These are phyloP conservation scores for Trifolium repens DNA, from an alignment of 306 rosid genomes.

Conservation along the genomic window DNA sequence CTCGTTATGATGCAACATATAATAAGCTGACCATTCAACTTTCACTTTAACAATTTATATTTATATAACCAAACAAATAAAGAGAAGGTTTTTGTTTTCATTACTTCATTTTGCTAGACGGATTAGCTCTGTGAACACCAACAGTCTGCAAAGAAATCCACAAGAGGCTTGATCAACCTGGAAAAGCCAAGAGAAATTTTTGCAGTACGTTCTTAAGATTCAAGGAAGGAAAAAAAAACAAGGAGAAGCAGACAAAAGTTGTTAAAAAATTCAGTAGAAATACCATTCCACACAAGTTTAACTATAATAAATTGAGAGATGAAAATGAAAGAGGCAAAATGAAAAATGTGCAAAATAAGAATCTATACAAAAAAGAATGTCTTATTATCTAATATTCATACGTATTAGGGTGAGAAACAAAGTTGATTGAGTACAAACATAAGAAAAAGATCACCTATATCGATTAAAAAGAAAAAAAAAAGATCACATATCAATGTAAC, in stretches of 20 bases:
- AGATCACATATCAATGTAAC: not conserved
- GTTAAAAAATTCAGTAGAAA: not conserved
- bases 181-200: conserved; percentile 18
- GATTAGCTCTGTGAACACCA: conserved; percentile 46
- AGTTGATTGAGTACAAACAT: conserved; percentile 4
- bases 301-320: conserved; percentile 27
- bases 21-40: conserved; percentile 11
- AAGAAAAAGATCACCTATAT: not conserved
- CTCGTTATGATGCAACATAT: conserved; percentile 14
- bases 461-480: not conserved
- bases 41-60: conserved; percentile 6
- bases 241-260: not conserved
- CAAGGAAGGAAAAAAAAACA: not conserved
- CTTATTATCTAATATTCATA: not conserved
- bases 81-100: conserved; percentile 29
- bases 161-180: conserved; percentile 56
- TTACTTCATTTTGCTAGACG: conserved; percentile 66
- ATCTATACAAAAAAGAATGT: not conserved
- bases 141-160: conserved; percentile 41
- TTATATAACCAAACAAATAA: conserved; percentile 21
- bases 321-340: conserved; percentile 17
- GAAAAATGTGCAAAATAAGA: not conserved
- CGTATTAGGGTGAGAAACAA: conserved; percentile 4
- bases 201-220: conserved; percentile 32
- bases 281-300: conserved; percentile 20